Conservation (phyloP, 345 rosid species). For the Lagerstroemia speciosa region DNA sequence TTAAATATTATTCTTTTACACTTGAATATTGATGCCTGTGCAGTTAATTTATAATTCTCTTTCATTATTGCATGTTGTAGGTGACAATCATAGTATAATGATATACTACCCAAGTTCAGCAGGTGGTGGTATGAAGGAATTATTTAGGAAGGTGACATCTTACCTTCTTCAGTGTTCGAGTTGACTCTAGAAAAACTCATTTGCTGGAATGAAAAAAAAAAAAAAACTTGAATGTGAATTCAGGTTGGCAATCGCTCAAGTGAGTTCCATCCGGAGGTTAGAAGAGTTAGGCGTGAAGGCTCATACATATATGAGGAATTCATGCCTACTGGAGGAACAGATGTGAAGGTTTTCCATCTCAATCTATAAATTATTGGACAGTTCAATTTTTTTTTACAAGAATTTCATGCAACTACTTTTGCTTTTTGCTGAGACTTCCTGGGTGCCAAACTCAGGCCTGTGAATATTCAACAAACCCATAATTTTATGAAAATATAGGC, state of each 20-base stretch:
- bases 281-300: slow-evolving; percentile 98
- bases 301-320: slow-evolving; percentile 98
- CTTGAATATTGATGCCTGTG: background rate
- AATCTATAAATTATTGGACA: background rate
- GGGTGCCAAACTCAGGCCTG: background rate
- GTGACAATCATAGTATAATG: slow-evolving; percentile 98
- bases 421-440: background rate
- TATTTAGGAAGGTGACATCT: slow-evolving; percentile 78
- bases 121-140: slow-evolving; percentile 99
- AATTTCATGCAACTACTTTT: background rate
- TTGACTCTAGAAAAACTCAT: background rate
- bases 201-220: background rate
- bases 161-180: background rate
- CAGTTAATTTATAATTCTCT: background rate
- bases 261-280: slow-evolving; percentile 94
- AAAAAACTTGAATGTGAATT: slow-evolving; percentile 4
- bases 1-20: background rate
- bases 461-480: background rate
- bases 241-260: slow-evolving; percentile 97
- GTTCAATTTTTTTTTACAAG: background rate
- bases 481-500: background rate
- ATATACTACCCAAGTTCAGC: slow-evolving; percentile 99
- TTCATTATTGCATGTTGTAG: slow-evolving; percentile 31
- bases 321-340: slow-evolving; percentile 99
- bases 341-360: slow-evolving; percentile 68